Evolutionary conservation across 208 protist species (phyloP).

Genomic region (Wallacemonas collosoma): DNA sequence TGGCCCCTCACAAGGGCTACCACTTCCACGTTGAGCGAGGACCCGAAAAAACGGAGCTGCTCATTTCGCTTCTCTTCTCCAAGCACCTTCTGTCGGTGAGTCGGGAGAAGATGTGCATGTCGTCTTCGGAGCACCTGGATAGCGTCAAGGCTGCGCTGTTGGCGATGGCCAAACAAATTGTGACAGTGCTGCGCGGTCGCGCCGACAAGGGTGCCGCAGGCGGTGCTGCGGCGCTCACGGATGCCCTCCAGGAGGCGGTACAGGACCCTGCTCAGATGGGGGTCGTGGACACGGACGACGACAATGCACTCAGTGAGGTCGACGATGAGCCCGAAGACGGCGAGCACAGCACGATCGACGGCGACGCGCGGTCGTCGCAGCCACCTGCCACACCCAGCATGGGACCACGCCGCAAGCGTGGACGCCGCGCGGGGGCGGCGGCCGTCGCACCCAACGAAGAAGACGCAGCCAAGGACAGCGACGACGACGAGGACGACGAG

Average conservation of each 20-base stretch:
- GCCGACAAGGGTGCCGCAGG: slow-evolving; percentile 24
- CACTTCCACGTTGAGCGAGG: slow-evolving; percentile 67
- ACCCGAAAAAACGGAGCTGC: slow-evolving; percentile 45
- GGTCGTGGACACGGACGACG: slow-evolving; percentile 24
- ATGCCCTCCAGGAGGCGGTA: slow-evolving; percentile 15
- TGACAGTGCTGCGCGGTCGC: slow-evolving; percentile 52
- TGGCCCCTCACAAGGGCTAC: slow-evolving; percentile 28
- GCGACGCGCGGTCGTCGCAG: slow-evolving; percentile 19
- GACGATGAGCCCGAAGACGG: slow-evolving; percentile 16
- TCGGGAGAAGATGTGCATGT: slow-evolving; percentile 76
- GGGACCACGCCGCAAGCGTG: background rate
- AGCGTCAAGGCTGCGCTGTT: slow-evolving; percentile 61
- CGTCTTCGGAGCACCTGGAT: slow-evolving; percentile 61
- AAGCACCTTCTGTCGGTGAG: slow-evolving; percentile 43
- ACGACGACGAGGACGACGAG: slow-evolving; percentile 27
- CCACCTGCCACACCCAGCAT: slow-evolving; percentile 12
- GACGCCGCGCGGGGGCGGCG: background rate
- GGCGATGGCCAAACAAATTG: slow-evolving; percentile 57
- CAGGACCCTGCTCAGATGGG: slow-evolving; percentile 20
- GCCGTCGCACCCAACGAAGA: slow-evolving; percentile 5
- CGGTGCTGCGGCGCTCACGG: slow-evolving; percentile 9
- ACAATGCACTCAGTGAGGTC: slow-evolving; percentile 18
- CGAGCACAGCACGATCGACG: slow-evolving; percentile 22
- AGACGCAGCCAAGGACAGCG: background rate
- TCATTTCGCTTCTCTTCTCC: slow-evolving; percentile 83